These are phyloP conservation scores for Ceriops decandra DNA, from an alignment of 345 rosid species.

Conservation along the genomic window DNA sequence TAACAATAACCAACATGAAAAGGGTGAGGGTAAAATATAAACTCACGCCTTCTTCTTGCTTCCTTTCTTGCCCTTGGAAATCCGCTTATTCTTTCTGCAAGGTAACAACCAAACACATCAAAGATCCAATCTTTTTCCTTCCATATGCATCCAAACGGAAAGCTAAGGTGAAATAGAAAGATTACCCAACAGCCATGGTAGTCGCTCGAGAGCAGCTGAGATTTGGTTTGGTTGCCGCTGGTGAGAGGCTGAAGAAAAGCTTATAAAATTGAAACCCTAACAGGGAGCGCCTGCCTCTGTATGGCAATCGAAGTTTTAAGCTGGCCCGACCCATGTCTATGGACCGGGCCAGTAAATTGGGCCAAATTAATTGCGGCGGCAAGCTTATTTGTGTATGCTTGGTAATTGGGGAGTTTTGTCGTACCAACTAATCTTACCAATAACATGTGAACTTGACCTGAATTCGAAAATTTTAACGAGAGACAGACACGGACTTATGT, in stretches of 20 bases:
- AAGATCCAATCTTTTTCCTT: not conserved
- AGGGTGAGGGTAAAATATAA: not conserved
- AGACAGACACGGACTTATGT: too few relatives aligned
- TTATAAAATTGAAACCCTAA: too few relatives aligned
- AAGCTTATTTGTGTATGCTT: too few relatives aligned
- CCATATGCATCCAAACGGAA: not conserved
- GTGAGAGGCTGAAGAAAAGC: not conserved
- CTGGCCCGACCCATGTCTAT: too few relatives aligned
- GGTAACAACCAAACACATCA: slow-evolving; percentile 9
- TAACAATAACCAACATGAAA: not conserved
- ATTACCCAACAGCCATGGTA: slow-evolving; percentile 18
- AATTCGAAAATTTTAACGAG: too few relatives aligned
- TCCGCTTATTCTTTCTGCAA: slow-evolving; percentile 85
- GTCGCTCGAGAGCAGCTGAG: not conserved
- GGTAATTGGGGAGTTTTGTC: too few relatives aligned
- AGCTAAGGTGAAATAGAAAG: not conserved
- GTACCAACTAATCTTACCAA: too few relatives aligned
- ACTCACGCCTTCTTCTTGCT: slow-evolving; percentile 96
- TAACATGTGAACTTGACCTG: too few relatives aligned
- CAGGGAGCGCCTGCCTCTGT: too few relatives aligned
- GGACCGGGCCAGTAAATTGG: too few relatives aligned
- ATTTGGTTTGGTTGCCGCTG: not conserved
- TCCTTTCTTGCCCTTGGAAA: slow-evolving; percentile 96
- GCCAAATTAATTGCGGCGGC: too few relatives aligned
- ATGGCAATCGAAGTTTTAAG: too few relatives aligned